A percentile compares a stretch with the other conserved stretches of the same genome.
phyloP scores from a whole-genome alignment of 2,329 filamentous ascomycete genomes.

The Leptodontidium sp. region DNA sequence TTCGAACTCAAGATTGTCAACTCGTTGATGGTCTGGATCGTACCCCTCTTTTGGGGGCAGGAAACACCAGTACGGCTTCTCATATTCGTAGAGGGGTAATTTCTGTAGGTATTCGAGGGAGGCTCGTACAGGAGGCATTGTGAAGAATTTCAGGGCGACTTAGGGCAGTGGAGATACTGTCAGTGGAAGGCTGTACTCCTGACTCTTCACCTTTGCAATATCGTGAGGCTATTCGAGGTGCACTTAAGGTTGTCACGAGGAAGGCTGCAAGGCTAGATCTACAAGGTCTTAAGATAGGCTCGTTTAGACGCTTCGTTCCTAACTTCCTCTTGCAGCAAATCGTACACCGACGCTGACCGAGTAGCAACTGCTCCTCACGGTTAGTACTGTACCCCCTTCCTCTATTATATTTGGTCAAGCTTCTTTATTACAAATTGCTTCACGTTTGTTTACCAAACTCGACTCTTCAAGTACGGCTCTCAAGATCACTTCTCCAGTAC shows the following conservation, averaged over 20 bases:
- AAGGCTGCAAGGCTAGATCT: conserved; percentile 1
- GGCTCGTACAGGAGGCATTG: conserved; percentile 29
- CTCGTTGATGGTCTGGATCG: conserved; percentile 28
- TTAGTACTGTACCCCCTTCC: background rate
- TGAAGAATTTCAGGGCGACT: background rate
- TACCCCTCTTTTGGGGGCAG: conserved; percentile 29
- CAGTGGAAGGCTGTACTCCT: background rate
- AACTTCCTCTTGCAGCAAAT: conserved; percentile 1
- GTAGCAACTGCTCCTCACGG: background rate
- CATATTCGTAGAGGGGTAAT: conserved; percentile 30
- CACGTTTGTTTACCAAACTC: too few species aligned
- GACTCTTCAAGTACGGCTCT: too few species aligned
- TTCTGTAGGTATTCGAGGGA: conserved; percentile 34
- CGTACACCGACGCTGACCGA: conserved; percentile 3
- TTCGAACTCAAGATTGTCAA: conserved; percentile 37
- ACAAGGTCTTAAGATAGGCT: background rate
- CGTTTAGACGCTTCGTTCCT: background rate
- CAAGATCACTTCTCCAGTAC: too few species aligned
- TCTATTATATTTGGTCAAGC: background rate
- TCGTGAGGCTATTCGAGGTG: conserved; percentile 5
- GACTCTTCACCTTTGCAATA: background rate
- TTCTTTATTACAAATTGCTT: too few species aligned
- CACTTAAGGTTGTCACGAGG: conserved; percentile 6
- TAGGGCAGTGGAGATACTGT: background rate
- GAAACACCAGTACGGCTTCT: conserved; percentile 38